Conservation (phyloP, 1,284 basidiomycete species). For the Caloboletus inedulis region DNA sequence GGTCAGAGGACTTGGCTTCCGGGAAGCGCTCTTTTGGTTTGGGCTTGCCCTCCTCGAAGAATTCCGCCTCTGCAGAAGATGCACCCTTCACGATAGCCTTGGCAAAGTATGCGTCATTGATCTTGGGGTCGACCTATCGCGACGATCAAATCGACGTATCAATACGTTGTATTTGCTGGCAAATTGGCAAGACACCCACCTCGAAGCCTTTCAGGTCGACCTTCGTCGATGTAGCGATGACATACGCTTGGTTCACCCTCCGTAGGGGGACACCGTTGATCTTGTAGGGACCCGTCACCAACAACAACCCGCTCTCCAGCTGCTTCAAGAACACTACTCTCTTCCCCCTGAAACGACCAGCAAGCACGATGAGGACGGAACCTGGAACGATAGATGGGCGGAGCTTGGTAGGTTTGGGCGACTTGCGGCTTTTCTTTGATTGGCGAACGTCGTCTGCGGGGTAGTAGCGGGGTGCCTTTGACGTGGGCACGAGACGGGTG, state of each 20-base stretch:
- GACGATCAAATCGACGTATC: conserved; percentile 10
- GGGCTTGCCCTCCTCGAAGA: conserved; percentile 93
- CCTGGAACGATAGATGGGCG: conserved; percentile 92
- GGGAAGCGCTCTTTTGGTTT: conserved; percentile 91
- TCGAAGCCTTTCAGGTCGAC: conserved; percentile 79
- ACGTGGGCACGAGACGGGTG: conserved; percentile 81
- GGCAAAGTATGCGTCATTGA: conserved; percentile 95
- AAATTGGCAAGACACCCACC: conserved; percentile 40
- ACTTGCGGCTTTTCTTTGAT: conserved; percentile 92
- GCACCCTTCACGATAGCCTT: conserved; percentile 73
- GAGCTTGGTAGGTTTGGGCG: conserved; percentile 72
- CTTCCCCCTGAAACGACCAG: conserved; percentile 98
- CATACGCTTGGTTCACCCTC: conserved; percentile 98
- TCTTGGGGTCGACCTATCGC: conserved; percentile 75
- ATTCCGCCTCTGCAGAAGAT: conserved; percentile 88
- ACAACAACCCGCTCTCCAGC: conserved; percentile 87
- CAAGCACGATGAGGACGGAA: conserved; percentile 94
- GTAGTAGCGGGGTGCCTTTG: conserved; percentile 94
- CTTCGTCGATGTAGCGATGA: conserved; percentile 97
- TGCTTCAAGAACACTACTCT: conserved; percentile 99
- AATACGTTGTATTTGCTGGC: conserved; percentile 7
- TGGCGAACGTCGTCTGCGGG: conserved; percentile 91
- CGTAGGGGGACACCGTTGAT: conserved; percentile 98
- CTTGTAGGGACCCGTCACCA: conserved; percentile 98
- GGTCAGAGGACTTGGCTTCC: conserved; percentile 87